These are phyloP conservation scores for Ciborinia camelliae DNA, from an alignment of 2,329 filamentous ascomycete genomes.

Conservation along the genomic window DNA sequence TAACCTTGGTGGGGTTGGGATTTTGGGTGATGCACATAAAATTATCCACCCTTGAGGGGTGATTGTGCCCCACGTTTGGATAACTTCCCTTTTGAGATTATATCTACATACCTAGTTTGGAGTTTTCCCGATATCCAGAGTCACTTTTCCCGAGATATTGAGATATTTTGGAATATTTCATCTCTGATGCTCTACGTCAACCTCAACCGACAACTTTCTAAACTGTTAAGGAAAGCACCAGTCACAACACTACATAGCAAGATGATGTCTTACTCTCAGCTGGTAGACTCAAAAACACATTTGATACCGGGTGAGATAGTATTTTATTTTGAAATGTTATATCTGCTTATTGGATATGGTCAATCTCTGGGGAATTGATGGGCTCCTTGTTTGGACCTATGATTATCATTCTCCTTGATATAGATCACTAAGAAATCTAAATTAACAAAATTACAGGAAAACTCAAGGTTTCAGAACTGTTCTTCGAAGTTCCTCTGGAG, in stretches of 20 bases:
- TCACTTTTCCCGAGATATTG: neutral
- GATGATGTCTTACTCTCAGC: conserved; percentile 34
- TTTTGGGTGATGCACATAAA: neutral
- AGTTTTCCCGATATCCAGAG: neutral
- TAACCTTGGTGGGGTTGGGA: neutral
- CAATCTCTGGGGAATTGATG: neutral
- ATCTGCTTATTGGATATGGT: neutral
- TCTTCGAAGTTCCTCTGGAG: conserved; percentile 83
- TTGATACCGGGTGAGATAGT: conserved; percentile 22
- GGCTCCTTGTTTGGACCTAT: neutral
- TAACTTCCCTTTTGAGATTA: neutral
- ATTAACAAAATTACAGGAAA: conserved; percentile 52
- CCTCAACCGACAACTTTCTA: conserved; percentile 1
- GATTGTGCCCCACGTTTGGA: conserved; percentile 2
- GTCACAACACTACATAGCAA: neutral
- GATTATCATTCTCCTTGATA: too few relatives aligned
- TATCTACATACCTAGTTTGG: neutral
- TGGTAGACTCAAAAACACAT: conserved; percentile 28
- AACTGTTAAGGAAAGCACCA: neutral
- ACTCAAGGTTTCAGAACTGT: conserved; percentile 74
- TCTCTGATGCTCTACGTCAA: conserved; percentile 5
- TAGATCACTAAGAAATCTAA: neutral
- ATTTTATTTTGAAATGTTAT: neutral
- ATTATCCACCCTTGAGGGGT: neutral
- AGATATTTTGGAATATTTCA: too few relatives aligned